Conservation (phyloP, 441 rosid species). For the Adansonia rubrostipa region DNA sequence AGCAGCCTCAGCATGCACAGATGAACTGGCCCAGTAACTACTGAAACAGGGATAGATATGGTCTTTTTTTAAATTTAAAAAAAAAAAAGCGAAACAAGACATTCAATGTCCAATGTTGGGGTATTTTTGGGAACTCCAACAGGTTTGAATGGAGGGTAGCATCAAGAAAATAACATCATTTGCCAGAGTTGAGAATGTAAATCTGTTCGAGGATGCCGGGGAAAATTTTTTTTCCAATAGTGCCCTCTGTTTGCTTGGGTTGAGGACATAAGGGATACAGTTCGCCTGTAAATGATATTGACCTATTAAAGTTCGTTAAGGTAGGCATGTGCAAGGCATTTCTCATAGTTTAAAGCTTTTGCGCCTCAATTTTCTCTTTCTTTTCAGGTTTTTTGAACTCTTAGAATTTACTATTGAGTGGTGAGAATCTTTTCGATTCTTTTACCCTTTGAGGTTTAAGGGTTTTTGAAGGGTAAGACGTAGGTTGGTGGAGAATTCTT, state of each 20-base stretch:
- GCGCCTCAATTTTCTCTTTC: neutral
- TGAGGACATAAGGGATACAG: slow-evolving; percentile 37
- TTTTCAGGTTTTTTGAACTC: slow-evolving; percentile 30
- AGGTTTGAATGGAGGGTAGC: slow-evolving; percentile 43
- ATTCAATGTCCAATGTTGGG: slow-evolving; percentile 41
- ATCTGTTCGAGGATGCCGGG: slow-evolving; percentile 36
- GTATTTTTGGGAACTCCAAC: slow-evolving; percentile 47
- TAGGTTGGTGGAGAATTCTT: slow-evolving; percentile 45
- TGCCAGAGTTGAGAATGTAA: slow-evolving; percentile 41
- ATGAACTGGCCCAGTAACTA: slow-evolving; percentile 93
- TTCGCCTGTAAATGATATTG: slow-evolving; percentile 44
- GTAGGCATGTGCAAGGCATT: slow-evolving; percentile 48
- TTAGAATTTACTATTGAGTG: slow-evolving; percentile 40
- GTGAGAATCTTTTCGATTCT: slow-evolving; percentile 48
- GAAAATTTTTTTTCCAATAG: slow-evolving; percentile 31
- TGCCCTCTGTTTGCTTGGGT: slow-evolving; percentile 42
- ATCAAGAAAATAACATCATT: slow-evolving; percentile 35
- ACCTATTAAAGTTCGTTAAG: slow-evolving; percentile 48
- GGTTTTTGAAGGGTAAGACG: slow-evolving; percentile 41
- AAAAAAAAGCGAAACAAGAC: slow-evolving; percentile 22
- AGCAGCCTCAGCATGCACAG: slow-evolving; percentile 93
- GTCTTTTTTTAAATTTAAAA: slow-evolving; percentile 35
- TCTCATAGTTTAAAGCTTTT: slow-evolving; percentile 30
- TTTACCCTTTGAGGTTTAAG: slow-evolving; percentile 39
- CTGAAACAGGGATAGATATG: slow-evolving; percentile 46